phyloP scores from a whole-genome alignment of 352 stramenopile species.

The Phytophthora ramorum region DNA sequence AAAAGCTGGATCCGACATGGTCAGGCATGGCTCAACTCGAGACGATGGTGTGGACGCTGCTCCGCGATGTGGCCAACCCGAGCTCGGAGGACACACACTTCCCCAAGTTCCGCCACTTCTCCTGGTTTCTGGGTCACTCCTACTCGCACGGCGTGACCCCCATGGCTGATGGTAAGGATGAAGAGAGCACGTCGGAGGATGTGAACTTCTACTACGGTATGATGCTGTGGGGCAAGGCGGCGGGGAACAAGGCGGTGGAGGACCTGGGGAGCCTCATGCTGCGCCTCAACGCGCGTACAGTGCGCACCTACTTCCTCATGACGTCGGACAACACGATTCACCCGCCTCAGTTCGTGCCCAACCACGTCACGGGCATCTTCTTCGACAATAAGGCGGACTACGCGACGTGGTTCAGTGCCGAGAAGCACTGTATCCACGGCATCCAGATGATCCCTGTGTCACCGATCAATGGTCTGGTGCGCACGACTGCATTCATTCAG shows the following conservation, averaged over 20 bases:
- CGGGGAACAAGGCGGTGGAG: conserved; percentile 61
- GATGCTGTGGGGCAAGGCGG: conserved; percentile 77
- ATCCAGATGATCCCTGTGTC: conserved; percentile 86
- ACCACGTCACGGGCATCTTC: conserved; percentile 74
- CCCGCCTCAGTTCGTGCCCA: conserved; percentile 53
- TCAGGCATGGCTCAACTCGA: conserved; percentile 61
- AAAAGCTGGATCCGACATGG: conserved; percentile 70
- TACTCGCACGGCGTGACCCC: conserved; percentile 42
- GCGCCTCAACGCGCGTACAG: conserved; percentile 64
- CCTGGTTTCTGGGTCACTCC: conserved; percentile 78
- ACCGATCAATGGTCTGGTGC: conserved; percentile 75
- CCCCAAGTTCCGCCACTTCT: conserved; percentile 79
- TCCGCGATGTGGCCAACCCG: conserved; percentile 79
- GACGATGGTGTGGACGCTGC: conserved; percentile 62
- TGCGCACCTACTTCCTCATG: conserved; percentile 77
- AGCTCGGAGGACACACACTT: conserved; percentile 68
- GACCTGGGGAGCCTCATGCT: conserved; percentile 82
- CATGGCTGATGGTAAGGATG: conserved; percentile 69
- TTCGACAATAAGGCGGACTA: conserved; percentile 85
- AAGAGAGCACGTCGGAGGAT: conserved; percentile 80
- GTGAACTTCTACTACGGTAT: conserved; percentile 87
- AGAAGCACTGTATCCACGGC: conserved; percentile 82
- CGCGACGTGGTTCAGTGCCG: conserved; percentile 79
- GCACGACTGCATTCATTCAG: conserved; percentile 69
- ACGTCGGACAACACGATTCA: conserved; percentile 60